phyloP scores from a whole-genome alignment of 345 rosid genomes.

The Salix suchowensis region DNA sequence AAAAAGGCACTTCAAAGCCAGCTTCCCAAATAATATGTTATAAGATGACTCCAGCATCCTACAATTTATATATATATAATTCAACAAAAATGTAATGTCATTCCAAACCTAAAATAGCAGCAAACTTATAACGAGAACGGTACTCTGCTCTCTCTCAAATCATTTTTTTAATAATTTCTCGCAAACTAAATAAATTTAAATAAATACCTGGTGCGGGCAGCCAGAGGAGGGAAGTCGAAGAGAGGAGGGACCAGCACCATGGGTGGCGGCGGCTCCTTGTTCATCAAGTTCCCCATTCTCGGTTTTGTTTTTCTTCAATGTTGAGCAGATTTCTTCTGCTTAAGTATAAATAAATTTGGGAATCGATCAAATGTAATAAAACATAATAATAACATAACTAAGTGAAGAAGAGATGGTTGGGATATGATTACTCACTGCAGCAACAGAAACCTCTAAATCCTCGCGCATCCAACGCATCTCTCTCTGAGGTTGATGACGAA shows the following conservation, averaged over 20 bases:
- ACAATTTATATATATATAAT: conserved; percentile 10
- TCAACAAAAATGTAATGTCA: neutral
- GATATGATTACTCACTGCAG: neutral
- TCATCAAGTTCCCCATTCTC: conserved; percentile 54
- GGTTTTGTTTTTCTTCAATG: neutral
- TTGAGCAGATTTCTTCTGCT: neutral
- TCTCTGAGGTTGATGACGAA: neutral
- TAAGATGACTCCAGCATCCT: conserved; percentile 91
- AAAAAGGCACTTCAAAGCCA: conserved; percentile 67
- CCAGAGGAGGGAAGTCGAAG: conserved; percentile 88
- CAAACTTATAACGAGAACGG: too few species aligned
- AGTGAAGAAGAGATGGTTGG: neutral
- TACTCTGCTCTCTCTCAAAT: too few species aligned
- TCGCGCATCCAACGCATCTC: neutral
- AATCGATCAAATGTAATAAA: neutral
- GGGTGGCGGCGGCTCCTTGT: conserved; percentile 73
- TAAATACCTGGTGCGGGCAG: conserved; percentile 68
- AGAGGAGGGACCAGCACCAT: conserved; percentile 88
- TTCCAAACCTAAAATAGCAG: neutral
- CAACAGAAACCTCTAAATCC: neutral
- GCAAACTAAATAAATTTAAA: neutral
- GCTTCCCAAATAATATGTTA: conserved; percentile 73
- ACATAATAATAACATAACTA: too few species aligned
- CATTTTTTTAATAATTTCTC: too few species aligned
- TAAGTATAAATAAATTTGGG: neutral